A percentile compares a stretch with the other conserved stretches of the same genome.
phyloP scores from a whole-genome alignment of 2,329 filamentous ascomycete species.

The Pseudogymnoascus sp. region DNA sequence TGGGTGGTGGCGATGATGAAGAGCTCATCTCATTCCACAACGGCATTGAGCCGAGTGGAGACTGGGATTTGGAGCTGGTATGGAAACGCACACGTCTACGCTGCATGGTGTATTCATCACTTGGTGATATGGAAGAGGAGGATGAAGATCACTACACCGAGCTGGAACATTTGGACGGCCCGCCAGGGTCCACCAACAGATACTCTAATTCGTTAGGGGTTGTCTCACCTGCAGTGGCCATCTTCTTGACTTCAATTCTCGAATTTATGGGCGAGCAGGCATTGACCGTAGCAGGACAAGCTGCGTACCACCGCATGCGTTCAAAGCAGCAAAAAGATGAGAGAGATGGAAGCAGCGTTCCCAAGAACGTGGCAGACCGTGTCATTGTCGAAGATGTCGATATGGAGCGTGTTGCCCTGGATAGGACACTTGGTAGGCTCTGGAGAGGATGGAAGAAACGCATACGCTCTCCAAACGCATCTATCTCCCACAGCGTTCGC shows the following conservation, averaged over 20 bases:
- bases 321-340: slow-evolving; percentile 52
- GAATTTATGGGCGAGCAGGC: slow-evolving; percentile 92
- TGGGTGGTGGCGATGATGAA: slow-evolving; percentile 72
- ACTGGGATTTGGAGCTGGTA: slow-evolving; percentile 84
- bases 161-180: slow-evolving; percentile 61
- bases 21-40: slow-evolving; percentile 52
- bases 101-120: slow-evolving; percentile 96
- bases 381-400: slow-evolving; percentile 84
- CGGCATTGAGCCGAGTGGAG: slow-evolving; percentile 41
- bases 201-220: slow-evolving; percentile 48
- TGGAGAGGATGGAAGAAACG: slow-evolving; percentile 96
- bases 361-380: slow-evolving; percentile 49
- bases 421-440: slow-evolving; percentile 76
- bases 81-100: slow-evolving; percentile 91
- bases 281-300: slow-evolving; percentile 77
- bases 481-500: slow-evolving; percentile 33
- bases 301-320: slow-evolving; percentile 63
- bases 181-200: slow-evolving; percentile 47
- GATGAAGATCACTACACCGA: slow-evolving; percentile 87
- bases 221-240: slow-evolving; percentile 85
- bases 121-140: slow-evolving; percentile 96
- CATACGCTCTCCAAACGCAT: slow-evolving; percentile 50
- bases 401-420: slow-evolving; percentile 86
- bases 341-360: slow-evolving; percentile 39
- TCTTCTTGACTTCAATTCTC: slow-evolving; percentile 89